Conservation (phyloP, 139 green algal genomes). For the Nannochloris sp. region DNA sequence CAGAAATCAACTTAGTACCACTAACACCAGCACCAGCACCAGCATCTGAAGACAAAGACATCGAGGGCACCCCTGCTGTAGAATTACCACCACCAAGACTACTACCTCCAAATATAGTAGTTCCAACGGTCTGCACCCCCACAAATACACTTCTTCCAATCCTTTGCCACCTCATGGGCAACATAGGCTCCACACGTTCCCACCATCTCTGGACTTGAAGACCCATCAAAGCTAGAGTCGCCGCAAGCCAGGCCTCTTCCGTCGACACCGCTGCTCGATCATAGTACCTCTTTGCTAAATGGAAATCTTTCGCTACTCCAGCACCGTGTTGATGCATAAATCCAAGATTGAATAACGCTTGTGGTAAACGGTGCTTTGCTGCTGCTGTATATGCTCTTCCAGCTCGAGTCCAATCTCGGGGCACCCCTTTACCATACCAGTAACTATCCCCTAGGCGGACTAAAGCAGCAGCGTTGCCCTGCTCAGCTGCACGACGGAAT, state of each 20-base stretch:
- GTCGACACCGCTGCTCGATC: slow-evolving; percentile 32
- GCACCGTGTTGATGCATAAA: slow-evolving; percentile 86
- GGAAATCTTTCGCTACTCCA: slow-evolving; percentile 63
- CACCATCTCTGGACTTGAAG: slow-evolving; percentile 42
- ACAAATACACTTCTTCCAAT: slow-evolving; percentile 5
- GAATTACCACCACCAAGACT: too few relatives aligned
- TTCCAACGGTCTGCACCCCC: background rate
- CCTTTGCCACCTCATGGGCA: background rate
- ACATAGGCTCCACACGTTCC: slow-evolving; percentile 1
- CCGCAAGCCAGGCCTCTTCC: slow-evolving; percentile 35
- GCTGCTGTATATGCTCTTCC: slow-evolving; percentile 34
- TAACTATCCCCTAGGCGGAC: slow-evolving; percentile 75
- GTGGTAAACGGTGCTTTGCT: slow-evolving; percentile 24
- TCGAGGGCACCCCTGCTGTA: background rate
- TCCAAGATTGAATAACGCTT: slow-evolving; percentile 93
- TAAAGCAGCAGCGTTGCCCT: slow-evolving; percentile 69
- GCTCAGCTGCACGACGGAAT: slow-evolving; percentile 56
- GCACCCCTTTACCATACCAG: slow-evolving; percentile 73
- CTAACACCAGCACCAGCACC: background rate
- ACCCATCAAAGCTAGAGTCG: slow-evolving; percentile 40
- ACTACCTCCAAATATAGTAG: too few relatives aligned
- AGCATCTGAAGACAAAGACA: background rate
- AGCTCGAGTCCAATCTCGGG: slow-evolving; percentile 28
- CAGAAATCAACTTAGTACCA: background rate
- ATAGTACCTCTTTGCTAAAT: slow-evolving; percentile 69